Evolutionary conservation across 805 yeast species (phyloP).

Genomic region (Suhomyces xylopsoci): DNA sequence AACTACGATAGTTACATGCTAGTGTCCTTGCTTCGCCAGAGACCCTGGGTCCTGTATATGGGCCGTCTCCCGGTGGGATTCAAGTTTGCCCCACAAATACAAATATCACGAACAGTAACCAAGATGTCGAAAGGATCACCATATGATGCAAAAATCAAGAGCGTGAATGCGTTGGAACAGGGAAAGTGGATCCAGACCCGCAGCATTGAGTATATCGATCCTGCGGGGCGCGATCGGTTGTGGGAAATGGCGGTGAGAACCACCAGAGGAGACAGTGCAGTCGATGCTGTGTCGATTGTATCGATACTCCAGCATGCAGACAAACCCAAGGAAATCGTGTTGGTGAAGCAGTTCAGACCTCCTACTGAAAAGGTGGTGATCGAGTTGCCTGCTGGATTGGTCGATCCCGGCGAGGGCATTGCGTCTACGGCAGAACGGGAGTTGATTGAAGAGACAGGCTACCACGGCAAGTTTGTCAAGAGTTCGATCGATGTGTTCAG

Average conservation of each 20-base stretch:
- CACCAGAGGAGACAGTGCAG: conserved; percentile 60
- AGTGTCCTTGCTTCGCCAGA: neutral
- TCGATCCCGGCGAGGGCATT: conserved; percentile 78
- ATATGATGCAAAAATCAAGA: conserved; percentile 28
- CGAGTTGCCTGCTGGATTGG: conserved; percentile 93
- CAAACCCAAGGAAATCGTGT: conserved; percentile 36
- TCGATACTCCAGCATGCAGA: conserved; percentile 59
- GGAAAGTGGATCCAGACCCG: conserved; percentile 53
- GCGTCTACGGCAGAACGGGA: conserved; percentile 85
- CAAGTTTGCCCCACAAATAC: neutral
- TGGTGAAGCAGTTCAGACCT: conserved; percentile 91
- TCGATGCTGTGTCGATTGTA: conserved; percentile 90
- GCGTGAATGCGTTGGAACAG: conserved; percentile 32
- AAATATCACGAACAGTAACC: neutral
- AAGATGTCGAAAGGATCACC: conserved; percentile 23
- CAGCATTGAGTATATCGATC: conserved; percentile 68
- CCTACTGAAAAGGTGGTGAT: conserved; percentile 86
- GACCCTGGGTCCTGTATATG: neutral
- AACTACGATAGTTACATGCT: no score
- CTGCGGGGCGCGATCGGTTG: conserved; percentile 61
- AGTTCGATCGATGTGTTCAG: conserved; percentile 46
- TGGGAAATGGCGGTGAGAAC: conserved; percentile 91
- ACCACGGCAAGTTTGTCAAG: conserved; percentile 58
- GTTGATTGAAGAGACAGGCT: conserved; percentile 90
- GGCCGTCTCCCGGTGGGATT: neutral